A percentile compares a stretch with the other conserved stretches of the same genome.
phyloP scores from a whole-genome alignment of 2,329 filamentous ascomycete genomes.

The Ascochyta viciae-villosae region DNA sequence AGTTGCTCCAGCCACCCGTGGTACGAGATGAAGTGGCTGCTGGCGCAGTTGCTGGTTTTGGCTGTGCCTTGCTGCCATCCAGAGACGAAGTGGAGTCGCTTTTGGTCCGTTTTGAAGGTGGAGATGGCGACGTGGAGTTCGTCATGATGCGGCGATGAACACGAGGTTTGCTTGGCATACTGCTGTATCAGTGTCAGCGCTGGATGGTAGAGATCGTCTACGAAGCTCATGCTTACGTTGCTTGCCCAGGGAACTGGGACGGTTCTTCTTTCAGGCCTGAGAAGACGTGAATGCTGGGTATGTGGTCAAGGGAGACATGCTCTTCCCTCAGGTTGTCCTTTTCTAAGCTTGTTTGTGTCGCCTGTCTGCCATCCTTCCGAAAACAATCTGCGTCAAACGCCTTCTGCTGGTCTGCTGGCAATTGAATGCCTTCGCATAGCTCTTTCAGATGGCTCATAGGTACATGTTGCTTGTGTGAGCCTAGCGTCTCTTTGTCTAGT shows the following conservation, averaged over 20 bases:
- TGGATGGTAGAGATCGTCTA: no score
- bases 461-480: background rate
- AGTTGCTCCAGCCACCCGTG: slow-evolving; percentile 4
- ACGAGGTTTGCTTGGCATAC: background rate
- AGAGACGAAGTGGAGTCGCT: background rate
- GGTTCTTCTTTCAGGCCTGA: no score
- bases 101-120: slow-evolving; percentile 3
- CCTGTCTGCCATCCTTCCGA: background rate
- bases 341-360: background rate
- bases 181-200: background rate
- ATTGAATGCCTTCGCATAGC: background rate
- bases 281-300: no score
- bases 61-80: background rate
- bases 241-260: no score
- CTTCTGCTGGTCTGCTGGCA: background rate
- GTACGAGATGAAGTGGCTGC: background rate
- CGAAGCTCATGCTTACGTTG: no score
- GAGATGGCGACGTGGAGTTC: background rate
- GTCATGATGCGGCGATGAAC: background rate
- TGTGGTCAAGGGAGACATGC: no score
- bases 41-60: background rate
- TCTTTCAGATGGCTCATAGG: background rate
- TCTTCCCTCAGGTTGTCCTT: no score
- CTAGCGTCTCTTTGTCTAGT: background rate
- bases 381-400: background rate